Evolutionary conservation across 176 grass and related monocot genomes (phyloP).

Genomic region (Oryza meridionalis): DNA sequence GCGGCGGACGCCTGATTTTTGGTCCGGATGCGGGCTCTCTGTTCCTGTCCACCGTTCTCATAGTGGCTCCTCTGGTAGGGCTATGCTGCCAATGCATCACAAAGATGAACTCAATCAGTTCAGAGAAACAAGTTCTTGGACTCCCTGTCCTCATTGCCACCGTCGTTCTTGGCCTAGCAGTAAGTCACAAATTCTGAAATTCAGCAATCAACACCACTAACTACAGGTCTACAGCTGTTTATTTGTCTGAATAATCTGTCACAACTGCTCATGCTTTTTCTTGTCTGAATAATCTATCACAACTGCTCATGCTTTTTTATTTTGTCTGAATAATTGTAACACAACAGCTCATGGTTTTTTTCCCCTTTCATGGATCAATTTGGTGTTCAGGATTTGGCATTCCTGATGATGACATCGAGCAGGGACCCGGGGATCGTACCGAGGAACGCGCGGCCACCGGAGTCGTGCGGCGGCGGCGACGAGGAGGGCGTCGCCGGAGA

Average conservation of each 20-base stretch:
- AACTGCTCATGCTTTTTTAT: not conserved
- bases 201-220: not conserved
- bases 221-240: not conserved
- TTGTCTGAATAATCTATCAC: not conserved
- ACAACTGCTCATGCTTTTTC: not conserved
- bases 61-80: conserved; percentile 53
- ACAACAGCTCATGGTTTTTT: too few species aligned
- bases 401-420: conserved; percentile 81
- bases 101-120: conserved; percentile 46
- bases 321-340: not conserved
- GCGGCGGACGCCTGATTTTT: conserved; percentile 82
- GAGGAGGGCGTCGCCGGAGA: not conserved
- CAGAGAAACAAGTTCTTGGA: conserved; percentile 54
- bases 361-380: not conserved
- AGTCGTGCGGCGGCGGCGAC: conserved; percentile 27
- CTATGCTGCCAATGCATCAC: conserved; percentile 72
- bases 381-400: conserved; percentile 52
- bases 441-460: conserved; percentile 62
- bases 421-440: conserved; percentile 93
- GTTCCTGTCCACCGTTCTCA: conserved; percentile 61
- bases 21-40: conserved; percentile 83
- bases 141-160: conserved; percentile 55
- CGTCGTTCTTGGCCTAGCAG: conserved; percentile 46
- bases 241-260: not conserved
- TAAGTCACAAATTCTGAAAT: conserved; percentile 8